Evolutionary conservation across 2,329 filamentous ascomycete species (phyloP).

Genomic region (Leptosphaerulina australis): DNA sequence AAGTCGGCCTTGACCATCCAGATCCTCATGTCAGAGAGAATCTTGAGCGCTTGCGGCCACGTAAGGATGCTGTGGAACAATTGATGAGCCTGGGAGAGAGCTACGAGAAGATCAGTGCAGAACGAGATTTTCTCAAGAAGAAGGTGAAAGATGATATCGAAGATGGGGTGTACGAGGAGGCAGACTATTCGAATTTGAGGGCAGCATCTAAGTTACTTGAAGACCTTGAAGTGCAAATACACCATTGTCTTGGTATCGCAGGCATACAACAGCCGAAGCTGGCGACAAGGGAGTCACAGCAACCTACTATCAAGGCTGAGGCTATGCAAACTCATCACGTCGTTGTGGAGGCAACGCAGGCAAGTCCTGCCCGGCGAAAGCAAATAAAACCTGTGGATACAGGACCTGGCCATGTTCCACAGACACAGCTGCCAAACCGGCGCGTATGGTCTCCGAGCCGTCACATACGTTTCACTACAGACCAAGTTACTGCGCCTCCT

Average conservation of each 20-base stretch:
- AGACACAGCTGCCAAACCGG: conserved; percentile 38
- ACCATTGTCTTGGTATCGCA: conserved; percentile 33
- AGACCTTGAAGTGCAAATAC: conserved; percentile 38
- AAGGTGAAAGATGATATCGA: conserved; percentile 42
- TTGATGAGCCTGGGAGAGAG: conserved; percentile 29
- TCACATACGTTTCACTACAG: conserved; percentile 36
- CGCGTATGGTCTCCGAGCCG: conserved; percentile 37
- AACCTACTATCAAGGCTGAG: conserved; percentile 17
- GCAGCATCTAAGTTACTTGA: conserved; percentile 34
- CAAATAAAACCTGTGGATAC: conserved; percentile 11
- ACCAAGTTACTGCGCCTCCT: conserved; percentile 22
- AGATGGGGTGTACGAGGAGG: conserved; percentile 33
- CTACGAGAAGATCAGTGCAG: conserved; percentile 25
- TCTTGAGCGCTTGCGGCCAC: conserved; percentile 32
- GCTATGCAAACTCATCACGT: conserved; percentile 22
- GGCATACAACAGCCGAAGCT: conserved; percentile 28
- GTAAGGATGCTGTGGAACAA: conserved; percentile 42
- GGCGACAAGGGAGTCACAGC: neutral
- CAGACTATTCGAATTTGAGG: conserved; percentile 36
- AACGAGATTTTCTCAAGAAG: conserved; percentile 31
- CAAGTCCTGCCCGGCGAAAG: conserved; percentile 27
- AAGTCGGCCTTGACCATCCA: conserved; percentile 27
- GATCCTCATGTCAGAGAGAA: conserved; percentile 30
- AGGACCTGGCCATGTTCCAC: conserved; percentile 31
- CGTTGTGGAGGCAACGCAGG: conserved; percentile 43